phyloP scores from a whole-genome alignment of 2,329 filamentous ascomycete species.

The Fusarium buxicola region DNA sequence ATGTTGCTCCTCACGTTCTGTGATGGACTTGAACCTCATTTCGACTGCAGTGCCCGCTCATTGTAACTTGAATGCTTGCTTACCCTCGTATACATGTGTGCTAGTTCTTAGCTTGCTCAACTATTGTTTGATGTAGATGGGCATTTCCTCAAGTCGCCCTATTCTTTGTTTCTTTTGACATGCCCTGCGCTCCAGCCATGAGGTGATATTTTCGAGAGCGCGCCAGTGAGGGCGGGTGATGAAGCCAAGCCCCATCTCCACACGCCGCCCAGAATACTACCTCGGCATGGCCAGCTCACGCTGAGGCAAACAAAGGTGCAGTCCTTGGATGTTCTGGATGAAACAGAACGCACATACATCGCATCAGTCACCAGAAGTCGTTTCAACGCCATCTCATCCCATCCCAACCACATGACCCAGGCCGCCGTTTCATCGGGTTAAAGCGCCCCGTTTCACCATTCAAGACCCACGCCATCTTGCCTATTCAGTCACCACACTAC shows the following conservation, averaged over 20 bases:
- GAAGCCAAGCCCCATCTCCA: not conserved
- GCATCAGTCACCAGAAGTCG: not conserved
- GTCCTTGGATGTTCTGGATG: conserved; percentile 3
- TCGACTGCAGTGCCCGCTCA: not conserved
- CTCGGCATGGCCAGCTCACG: conserved; percentile 14
- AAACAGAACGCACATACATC: conserved; percentile 12
- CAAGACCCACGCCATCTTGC: not conserved
- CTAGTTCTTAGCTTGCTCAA: not conserved
- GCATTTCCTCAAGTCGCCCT: not conserved
- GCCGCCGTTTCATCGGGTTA: conserved; percentile 27
- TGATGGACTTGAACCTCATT: not conserved
- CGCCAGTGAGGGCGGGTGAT: not conserved
- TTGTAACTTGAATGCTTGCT: not conserved
- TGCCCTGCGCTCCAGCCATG: not conserved
- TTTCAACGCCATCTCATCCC: conserved; percentile 22
- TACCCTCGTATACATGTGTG: not conserved
- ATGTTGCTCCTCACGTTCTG: not conserved
- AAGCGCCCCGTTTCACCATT: conserved; percentile 33
- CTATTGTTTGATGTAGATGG: conserved; percentile 1
- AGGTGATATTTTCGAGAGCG: not conserved
- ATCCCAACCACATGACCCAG: conserved; percentile 13
- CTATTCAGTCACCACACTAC: not conserved
- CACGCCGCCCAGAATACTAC: conserved; percentile 7
- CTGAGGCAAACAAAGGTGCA: conserved; percentile 14
- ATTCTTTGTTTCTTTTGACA: conserved; percentile 4